Percentiles rank a stretch among this genome's conserved stretches.
phyloP scores from a whole-genome alignment of 1,139 yeast species.

The Hansenula sp. region DNA sequence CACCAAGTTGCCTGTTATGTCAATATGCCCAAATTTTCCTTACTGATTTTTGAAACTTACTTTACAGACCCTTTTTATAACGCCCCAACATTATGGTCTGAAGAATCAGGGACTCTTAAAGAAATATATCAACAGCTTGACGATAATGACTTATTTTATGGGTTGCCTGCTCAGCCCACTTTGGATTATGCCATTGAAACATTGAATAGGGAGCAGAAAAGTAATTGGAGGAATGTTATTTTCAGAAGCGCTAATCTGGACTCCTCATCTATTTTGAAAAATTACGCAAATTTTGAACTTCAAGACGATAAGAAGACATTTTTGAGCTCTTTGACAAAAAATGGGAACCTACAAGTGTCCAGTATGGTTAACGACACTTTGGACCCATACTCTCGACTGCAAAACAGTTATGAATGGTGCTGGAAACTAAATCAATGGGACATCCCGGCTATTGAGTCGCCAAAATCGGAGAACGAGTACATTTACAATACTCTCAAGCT shows the following conservation, averaged over 20 bases:
- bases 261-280: conserved; percentile 24
- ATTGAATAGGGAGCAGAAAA: conserved; percentile 33
- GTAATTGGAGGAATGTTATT: conserved; percentile 40
- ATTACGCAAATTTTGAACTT: conserved; percentile 4
- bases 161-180: conserved; percentile 56
- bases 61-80: conserved; percentile 13
- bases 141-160: conserved; percentile 60
- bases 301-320: conserved; percentile 3
- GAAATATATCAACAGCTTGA: conserved; percentile 42
- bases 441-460: conserved; percentile 39
- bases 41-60: conserved; percentile 54
- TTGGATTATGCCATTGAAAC: conserved; percentile 46
- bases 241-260: conserved; percentile 59
- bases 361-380: conserved; percentile 28
- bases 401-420: conserved; percentile 41
- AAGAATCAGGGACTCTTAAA: conserved; percentile 25
- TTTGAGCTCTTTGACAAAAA: conserved; percentile 35
- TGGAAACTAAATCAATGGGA: conserved; percentile 80
- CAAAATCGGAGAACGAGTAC: conserved; percentile 35
- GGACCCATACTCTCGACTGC: conserved; percentile 12
- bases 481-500: conserved; percentile 46
- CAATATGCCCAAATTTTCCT: conserved; percentile 41
- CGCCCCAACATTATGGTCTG: conserved; percentile 8
- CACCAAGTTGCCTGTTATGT: conserved; percentile 35
- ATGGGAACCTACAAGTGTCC: conserved; percentile 50